phyloP scores from a whole-genome alignment of 2,329 filamentous ascomycete genomes.

The Cadophora sp. region DNA sequence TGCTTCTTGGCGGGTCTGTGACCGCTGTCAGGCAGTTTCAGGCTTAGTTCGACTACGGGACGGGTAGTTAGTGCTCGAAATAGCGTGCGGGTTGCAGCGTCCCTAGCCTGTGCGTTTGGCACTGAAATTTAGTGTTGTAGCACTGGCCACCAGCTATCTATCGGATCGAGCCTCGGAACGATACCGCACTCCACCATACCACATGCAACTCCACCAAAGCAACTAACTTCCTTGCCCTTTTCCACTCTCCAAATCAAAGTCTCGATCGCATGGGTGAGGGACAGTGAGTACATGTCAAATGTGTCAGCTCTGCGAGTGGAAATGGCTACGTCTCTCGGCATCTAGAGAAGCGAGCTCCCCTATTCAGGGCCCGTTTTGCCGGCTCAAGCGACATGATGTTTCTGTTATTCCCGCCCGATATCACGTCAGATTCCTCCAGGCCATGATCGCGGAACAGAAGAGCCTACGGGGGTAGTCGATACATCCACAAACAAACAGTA shows the following conservation, averaged over 20 bases:
- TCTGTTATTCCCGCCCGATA: not conserved
- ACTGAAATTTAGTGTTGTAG: not conserved
- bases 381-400: not conserved
- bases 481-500: not conserved
- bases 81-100: not conserved
- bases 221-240: not conserved
- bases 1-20: not conserved
- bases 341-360: too few relatives aligned
- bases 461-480: not conserved
- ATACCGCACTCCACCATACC: not conserved
- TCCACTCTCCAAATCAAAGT: not conserved
- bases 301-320: too few relatives aligned
- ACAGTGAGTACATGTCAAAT: too few relatives aligned
- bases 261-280: too few relatives aligned
- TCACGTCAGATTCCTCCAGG: not conserved
- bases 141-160: not conserved
- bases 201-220: not conserved
- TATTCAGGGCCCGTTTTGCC: not conserved
- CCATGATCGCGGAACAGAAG: not conserved
- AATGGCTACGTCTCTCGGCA: too few relatives aligned
- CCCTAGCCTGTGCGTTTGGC: not conserved
- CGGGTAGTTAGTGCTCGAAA: not conserved
- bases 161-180: not conserved
- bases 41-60: not conserved
- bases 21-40: slow-evolving; percentile 1